phyloP scores from a whole-genome alignment of 208 protist species.

The Novymonas esmeraldas region DNA sequence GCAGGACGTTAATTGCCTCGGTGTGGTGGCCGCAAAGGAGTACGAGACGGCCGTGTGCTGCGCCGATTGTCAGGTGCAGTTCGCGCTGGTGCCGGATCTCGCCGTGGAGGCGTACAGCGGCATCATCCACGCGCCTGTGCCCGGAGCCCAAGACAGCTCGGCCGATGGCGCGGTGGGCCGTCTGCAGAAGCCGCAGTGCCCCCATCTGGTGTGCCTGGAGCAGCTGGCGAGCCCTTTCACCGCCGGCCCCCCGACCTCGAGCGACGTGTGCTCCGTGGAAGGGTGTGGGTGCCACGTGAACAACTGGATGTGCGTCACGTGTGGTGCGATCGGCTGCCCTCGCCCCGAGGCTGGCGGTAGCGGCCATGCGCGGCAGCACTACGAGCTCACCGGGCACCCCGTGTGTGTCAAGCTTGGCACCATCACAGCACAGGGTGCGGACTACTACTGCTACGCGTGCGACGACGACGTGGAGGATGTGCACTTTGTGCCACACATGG shows the following conservation, averaged over 20 bases:
- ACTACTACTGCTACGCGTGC: conserved; percentile 96
- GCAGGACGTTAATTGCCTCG: conserved; percentile 69
- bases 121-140: conserved; percentile 63
- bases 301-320: conserved; percentile 97
- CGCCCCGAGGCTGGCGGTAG: conserved; percentile 95
- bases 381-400: conserved; percentile 83
- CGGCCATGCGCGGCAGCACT: conserved; percentile 94
- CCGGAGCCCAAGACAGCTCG: conserved; percentile 51
- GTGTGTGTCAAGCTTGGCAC: conserved; percentile 97
- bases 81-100: conserved; percentile 49
- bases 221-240: conserved; percentile 71
- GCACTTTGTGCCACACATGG: conserved; percentile 93
- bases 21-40: conserved; percentile 60
- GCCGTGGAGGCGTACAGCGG: conserved; percentile 52
- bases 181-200: conserved; percentile 64
- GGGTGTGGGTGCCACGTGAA: conserved; percentile 90
- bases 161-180: conserved; percentile 17
- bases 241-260: conserved; percentile 38
- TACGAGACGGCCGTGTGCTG: conserved; percentile 78
- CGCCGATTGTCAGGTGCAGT: conserved; percentile 45
- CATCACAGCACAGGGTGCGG: conserved; percentile 83
- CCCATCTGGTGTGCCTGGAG: conserved; percentile 80
- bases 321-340: conserved; percentile 93
- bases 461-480: conserved; percentile 96
- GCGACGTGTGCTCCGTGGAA: conserved; percentile 51